Conservation (phyloP, 148 eudicot species). For the Camellia granthamiana region DNA sequence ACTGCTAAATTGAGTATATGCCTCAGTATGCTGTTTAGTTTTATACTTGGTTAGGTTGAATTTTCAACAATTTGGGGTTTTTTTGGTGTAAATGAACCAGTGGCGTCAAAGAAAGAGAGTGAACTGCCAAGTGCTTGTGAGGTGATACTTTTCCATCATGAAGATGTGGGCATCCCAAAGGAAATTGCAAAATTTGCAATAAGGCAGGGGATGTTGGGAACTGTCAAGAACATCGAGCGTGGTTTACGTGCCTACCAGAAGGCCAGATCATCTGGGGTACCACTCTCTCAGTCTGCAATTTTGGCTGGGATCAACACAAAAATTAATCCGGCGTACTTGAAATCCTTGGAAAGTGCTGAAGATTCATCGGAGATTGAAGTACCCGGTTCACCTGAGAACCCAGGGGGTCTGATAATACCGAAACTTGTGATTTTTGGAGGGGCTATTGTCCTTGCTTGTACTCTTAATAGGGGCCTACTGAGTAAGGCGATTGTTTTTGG, state of each 20-base stretch:
- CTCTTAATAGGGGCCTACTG: conserved; percentile 63
- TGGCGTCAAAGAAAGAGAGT: conserved; percentile 54
- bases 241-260: conserved; percentile 78
- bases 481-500: conserved; percentile 62
- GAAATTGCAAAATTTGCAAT: conserved; percentile 87
- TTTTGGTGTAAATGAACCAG: conserved; percentile 32
- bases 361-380: conserved; percentile 28
- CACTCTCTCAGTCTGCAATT: conserved; percentile 46
- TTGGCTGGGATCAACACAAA: conserved; percentile 71
- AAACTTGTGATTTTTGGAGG: conserved; percentile 67
- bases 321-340: conserved; percentile 45
- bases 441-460: conserved; percentile 60
- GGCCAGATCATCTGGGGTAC: conserved; percentile 45
- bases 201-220: conserved; percentile 91
- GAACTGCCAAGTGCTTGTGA: conserved; percentile 76
- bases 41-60: background rate
- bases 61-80: background rate
- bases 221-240: conserved; percentile 78
- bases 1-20: too few relatives aligned
- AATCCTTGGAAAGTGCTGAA: conserved; percentile 26
- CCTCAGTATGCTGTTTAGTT: background rate
- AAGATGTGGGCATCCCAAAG: conserved; percentile 95
- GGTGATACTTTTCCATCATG: conserved; percentile 81
- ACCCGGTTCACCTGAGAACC: conserved; percentile 32
- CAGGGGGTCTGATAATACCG: conserved; percentile 44